phyloP scores from a whole-genome alignment of 2,329 filamentous ascomycete genomes.

The Apiospora sp. region DNA sequence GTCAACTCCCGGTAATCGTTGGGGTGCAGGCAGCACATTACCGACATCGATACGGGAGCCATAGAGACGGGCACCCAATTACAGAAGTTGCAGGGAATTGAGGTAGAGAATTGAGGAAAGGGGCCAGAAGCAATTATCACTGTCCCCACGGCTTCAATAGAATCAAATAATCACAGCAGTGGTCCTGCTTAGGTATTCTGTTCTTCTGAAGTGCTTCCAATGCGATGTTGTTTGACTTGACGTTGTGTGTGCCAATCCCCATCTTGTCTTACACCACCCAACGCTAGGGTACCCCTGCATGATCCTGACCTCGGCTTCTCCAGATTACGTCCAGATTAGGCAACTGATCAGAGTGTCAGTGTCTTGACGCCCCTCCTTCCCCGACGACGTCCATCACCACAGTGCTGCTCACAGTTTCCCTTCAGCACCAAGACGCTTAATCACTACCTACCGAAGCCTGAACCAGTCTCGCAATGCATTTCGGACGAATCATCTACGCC shows the following conservation, averaged over 20 bases:
- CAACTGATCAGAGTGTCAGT: not conserved
- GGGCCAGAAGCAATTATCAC: too few relatives aligned
- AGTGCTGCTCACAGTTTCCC: not conserved
- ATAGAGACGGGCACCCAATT: too few relatives aligned
- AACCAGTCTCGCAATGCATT: not conserved
- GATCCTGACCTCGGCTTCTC: not conserved
- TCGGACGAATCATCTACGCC: not conserved
- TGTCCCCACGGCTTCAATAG: not conserved
- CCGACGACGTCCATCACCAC: not conserved
- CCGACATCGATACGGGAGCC: too few relatives aligned
- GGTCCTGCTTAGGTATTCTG: too few relatives aligned
- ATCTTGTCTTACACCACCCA: not conserved
- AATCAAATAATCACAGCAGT: not conserved
- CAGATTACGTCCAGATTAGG: slow-evolving; percentile 9
- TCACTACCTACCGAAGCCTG: not conserved
- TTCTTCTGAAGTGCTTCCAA: not conserved
- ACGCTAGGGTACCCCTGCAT: not conserved
- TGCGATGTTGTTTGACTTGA: not conserved
- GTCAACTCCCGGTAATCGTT: too few relatives aligned
- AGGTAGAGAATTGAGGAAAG: too few relatives aligned
- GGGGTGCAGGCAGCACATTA: too few relatives aligned
- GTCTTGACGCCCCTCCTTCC: not conserved
- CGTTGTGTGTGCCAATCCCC: not conserved
- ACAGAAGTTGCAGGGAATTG: too few relatives aligned
- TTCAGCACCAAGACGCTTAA: too few relatives aligned